Evolutionary conservation across 208 protist genomes (phyloP).

Genomic region (Leishmania turanica): DNA sequence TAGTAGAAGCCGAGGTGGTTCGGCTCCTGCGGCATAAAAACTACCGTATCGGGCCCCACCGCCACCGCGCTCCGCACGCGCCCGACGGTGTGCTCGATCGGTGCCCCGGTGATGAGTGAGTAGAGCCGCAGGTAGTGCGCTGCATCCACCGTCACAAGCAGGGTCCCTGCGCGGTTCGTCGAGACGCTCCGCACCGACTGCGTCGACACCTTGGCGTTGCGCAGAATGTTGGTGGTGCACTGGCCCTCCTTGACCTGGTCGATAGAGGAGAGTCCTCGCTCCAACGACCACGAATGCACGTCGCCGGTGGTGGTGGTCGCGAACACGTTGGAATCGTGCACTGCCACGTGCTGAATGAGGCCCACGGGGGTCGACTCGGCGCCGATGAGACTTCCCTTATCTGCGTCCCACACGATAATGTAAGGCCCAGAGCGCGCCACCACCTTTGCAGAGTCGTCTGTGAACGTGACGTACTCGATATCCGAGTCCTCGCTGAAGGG

Average conservation of each 20-base stretch:
- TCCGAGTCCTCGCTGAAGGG: constrained; percentile 32
- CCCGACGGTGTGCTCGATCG: constrained; percentile 31
- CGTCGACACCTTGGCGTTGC: constrained; percentile 67
- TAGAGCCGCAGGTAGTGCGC: constrained; percentile 38
- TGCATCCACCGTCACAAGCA: constrained; percentile 35
- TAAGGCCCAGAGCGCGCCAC: constrained; percentile 49
- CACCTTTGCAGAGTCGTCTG: constrained; percentile 59
- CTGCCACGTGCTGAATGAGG: constrained; percentile 53
- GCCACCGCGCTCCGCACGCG: constrained; percentile 34
- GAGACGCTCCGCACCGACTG: constrained; percentile 39
- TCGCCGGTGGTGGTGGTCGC: constrained; percentile 54
- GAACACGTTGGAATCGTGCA: constrained; percentile 51
- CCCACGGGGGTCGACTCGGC: constrained; percentile 55
- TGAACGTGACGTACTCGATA: constrained; percentile 55
- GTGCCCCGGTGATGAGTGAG: constrained; percentile 35
- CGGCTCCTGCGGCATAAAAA: constrained; percentile 26
- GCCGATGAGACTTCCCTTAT: constrained; percentile 44
- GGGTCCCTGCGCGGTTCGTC: constrained; percentile 36
- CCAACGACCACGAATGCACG: constrained; percentile 59
- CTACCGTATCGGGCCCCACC: constrained; percentile 39
- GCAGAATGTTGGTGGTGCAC: constrained; percentile 56
- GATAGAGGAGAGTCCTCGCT: constrained; percentile 53
- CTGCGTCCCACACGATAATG: constrained; percentile 64
- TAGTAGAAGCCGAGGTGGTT: constrained; percentile 25
- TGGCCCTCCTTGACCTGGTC: constrained; percentile 48